A percentile compares a stretch with the other conserved stretches of the same genome.
Evolutionary conservation across 441 rosid species (phyloP).

Genomic region (Arabidopsis hybrid): DNA sequence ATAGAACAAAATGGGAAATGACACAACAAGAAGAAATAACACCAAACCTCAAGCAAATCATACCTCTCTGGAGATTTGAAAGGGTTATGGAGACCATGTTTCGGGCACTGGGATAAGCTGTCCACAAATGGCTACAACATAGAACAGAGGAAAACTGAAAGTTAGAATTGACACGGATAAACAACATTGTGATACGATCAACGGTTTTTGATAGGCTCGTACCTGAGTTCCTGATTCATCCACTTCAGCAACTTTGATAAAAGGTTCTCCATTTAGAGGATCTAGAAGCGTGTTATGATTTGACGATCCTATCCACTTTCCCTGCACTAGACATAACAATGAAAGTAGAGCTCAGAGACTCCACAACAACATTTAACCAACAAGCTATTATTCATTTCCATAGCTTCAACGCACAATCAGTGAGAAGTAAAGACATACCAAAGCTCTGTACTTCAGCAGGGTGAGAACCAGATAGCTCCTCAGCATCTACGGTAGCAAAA

Average conservation of each 20-base stretch:
- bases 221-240: conserved; percentile 84
- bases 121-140: conserved; percentile 86
- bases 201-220: conserved; percentile 23
- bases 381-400: not conserved
- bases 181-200: not conserved
- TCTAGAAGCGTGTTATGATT: conserved; percentile 71
- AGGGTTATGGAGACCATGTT: conserved; percentile 98
- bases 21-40: not conserved
- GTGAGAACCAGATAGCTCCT: conserved; percentile 80
- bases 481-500: conserved; percentile 84
- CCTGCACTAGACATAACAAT: conserved; percentile 63
- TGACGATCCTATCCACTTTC: conserved; percentile 83
- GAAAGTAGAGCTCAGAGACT: conserved; percentile 32
- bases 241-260: conserved; percentile 85
- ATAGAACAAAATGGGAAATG: not conserved
- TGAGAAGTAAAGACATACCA: conserved; percentile 53
- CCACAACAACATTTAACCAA: conserved; percentile 18
- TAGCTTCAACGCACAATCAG: conserved; percentile 5
- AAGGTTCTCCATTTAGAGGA: conserved; percentile 96
- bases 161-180: not conserved
- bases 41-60: not conserved
- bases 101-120: conserved; percentile 92
- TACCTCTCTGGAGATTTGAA: conserved; percentile 97
- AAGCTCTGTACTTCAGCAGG: conserved; percentile 90
- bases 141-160: conserved; percentile 31